Base-by-base conservation (phyloP, 2,329 filamentous ascomycete species). In the Leptographium wingfieldii region DNA sequence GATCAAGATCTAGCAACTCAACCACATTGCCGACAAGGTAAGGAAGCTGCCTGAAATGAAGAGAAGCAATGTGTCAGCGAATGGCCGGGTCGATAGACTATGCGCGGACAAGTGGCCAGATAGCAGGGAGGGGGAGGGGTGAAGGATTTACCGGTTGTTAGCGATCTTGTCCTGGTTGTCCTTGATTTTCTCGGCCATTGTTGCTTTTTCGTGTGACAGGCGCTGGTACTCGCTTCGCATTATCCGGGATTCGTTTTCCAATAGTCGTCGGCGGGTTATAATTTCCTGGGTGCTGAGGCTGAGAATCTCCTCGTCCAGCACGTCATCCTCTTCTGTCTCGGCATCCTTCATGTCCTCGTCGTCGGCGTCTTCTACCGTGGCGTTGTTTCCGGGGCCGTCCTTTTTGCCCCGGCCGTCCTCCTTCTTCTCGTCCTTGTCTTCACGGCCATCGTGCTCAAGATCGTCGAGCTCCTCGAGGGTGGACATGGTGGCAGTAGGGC, bases 11-110 rank as follows among this genome's bases (percentile, higher is more conserved):
- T 63, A 99, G 81, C 57, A 99, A 86, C 74, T 99, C 94, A 59
- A 99, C 94, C 55, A 99, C 95, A 69, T 99, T 99, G 67, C 94
- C 94, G 65, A 99, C 94, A 14, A 99, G 87, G 73, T 99, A 99
- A 49, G 94, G 94, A 69, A 99, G 81, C 86, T 99, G 94, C 71
- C 92, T 96, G 25, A 3, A 43, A 43, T 2, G 40, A 43, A 46
- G 19, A n/a, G 19, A 46, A 46, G 7, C 7, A 19, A 6, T 22
- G 43, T 19, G 19, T 46, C 43, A 46, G 19, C 16, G 16, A 46
- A 43, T 5, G 40, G 19, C 40, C 40, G 19, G 14, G 14, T 3
- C 40, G 33, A 11, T 31, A 11, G 33, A 35, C 5, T 9, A 10
- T 35, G 33, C 33, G 33, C 33, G 9, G 33, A 9, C 33, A 11